Base-by-base conservation (phyloP, 371 early-diverging fungal species). In the Mortierella sp. region DNA sequence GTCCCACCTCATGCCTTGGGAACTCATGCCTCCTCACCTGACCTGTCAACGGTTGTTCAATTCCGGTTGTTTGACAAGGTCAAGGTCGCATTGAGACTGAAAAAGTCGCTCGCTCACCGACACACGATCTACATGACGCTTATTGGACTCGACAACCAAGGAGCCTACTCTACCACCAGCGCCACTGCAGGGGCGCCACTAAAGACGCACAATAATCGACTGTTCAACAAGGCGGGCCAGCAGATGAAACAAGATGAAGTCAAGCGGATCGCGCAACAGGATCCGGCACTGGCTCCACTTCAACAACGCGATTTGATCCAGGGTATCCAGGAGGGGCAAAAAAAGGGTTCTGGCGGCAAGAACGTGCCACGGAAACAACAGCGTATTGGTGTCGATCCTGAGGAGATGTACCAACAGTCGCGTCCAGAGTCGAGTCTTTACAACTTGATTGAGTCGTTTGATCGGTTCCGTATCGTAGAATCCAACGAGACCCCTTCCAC, bases 61-160 rank as follows among this genome's bases (percentile, higher is more conserved):
- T 90, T 91, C 71, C 81, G 80, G 19, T 66, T 92, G 22, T 92
- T 92, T 76, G 92, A 92, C 81, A 88, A 87, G 64, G 90, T 92
- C 29, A 85, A 86, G 48, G 91, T 92, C 0, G 88, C 90, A 0
- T 79, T 92, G 11, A 88, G 89, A 58, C 79, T 91, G 41, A 89
- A 90, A 11, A 88, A 86, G 63, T 91, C 92, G 13, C 89, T 89
- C 68, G 91, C 90, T 11, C 93, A 92, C 71, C 90, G 92, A 13
- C 90, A 91, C 50, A 87, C 88, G 69, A 90, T 91, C 19, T 90
- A 91, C 45, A 90, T 92, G 91, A 86, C 88, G 2, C 68, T 91
- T 70, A 85, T 91, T 14, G 90, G 89, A 65, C 81, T 89, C 13
- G 85, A 89, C 13, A 82, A 84, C 13, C 48, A 50, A 34, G 19